phyloP scores from a whole-genome alignment of 2,329 filamentous ascomycete genomes.

The Neobulgaria alba region DNA sequence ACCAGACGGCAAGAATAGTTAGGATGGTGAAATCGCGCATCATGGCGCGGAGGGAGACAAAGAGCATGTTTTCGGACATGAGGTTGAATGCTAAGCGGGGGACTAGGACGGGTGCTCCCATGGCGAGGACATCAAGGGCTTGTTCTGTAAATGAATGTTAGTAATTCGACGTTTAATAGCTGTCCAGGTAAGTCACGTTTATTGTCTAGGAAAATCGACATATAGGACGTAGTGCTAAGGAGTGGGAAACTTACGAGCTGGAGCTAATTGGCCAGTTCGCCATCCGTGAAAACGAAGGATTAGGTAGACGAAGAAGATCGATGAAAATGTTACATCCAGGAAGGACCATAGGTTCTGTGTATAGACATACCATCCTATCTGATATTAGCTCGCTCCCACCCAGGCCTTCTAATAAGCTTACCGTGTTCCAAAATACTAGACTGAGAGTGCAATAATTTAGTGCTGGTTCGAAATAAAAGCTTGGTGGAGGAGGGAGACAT shows the following conservation, averaged over 20 bases:
- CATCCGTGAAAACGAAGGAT: slow-evolving; percentile 58
- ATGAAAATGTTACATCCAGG: slow-evolving; percentile 69
- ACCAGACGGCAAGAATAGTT: slow-evolving; percentile 55
- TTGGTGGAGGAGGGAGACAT: slow-evolving; percentile 1
- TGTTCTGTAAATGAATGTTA: slow-evolving; percentile 36
- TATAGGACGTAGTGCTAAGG: too few species aligned
- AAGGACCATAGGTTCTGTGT: slow-evolving; percentile 87
- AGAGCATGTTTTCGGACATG: slow-evolving; percentile 76
- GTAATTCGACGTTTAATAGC: too few species aligned
- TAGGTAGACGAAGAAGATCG: slow-evolving; percentile 63
- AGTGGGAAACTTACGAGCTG: too few species aligned
- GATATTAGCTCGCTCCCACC: background rate
- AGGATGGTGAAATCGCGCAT: slow-evolving; percentile 78
- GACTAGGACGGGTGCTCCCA: slow-evolving; percentile 69
- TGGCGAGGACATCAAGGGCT: slow-evolving; percentile 69
- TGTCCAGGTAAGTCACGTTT: background rate
- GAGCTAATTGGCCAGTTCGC: slow-evolving; percentile 37
- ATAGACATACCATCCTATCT: slow-evolving; percentile 61
- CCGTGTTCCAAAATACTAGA: slow-evolving; percentile 39
- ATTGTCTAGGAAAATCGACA: too few species aligned
- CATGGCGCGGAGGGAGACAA: slow-evolving; percentile 74
- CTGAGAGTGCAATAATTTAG: slow-evolving; percentile 1
- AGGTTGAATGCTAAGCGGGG: slow-evolving; percentile 76
- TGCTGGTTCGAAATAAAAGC: background rate
- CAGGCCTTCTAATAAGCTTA: background rate